Evolutionary conservation across 176 grass and related monocot species (phyloP), one percentile per base, ranked within the genome.

Genomic region (Elymus sibiricus): DNA sequence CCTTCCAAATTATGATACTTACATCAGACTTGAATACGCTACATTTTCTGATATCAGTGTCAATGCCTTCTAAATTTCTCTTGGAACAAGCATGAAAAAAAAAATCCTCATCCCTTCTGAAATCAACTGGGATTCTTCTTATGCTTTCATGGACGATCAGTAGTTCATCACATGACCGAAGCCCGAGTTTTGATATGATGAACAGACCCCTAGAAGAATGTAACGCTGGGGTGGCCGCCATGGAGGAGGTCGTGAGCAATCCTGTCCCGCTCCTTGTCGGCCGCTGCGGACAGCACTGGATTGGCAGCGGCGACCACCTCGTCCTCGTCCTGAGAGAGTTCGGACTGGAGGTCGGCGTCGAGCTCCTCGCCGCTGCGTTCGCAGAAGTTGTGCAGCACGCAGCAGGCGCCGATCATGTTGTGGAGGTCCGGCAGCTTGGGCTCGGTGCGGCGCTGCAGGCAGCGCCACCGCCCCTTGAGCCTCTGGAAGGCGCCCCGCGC

Each of bases 381-480:
- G 77, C 94, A 97, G 40, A 97, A 82, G 86, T 97, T 97, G 85
- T 97, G 94, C 27, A 97, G 82, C 59, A 97, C 92, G 78, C 88
- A 90, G 90, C 92, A 97, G 5, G 92, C 92, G 1, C 81, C 92
- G 40, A 97, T 79, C 58, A 97, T 83, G 70, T 84, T 74, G 35
- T 89, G 86, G 72, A 97, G 78, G 39, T 97, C 94, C 4, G 67
- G 40, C 17, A 94, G 77, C 86, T 97, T 97, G 27, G 85, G 80
- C 72, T 97, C 92, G 25, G 90, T 85, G 83, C 90, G 86, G 58
- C 82, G 89, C 86, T 87, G 94, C 64, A 97, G 75, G 83, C 88
- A 97, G 9, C 83, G 82, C 92, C 94, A 97, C 70, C 94, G 74
- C 37, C 56, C 87, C 77, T 93, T 97, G 44, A 97, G 82, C 85